These are phyloP conservation scores for Colletotrichum sp. DNA, from an alignment of 2,329 filamentous ascomycete species.

Conservation along the genomic window DNA sequence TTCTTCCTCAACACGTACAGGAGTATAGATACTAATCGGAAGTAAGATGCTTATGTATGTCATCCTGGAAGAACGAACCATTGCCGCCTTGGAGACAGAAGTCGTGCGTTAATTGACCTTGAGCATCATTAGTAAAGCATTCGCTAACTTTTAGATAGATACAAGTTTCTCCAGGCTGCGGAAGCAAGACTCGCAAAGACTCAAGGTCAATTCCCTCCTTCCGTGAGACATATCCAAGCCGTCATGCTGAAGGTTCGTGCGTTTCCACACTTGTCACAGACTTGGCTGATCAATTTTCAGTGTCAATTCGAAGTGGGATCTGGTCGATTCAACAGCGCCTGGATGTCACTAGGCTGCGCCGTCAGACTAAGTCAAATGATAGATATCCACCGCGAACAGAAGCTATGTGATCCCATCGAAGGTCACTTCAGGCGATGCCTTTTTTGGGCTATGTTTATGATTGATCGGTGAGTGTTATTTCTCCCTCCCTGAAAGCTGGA, in stretches of 20 bases:
- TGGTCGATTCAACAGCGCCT: background rate
- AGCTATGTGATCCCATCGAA: background rate
- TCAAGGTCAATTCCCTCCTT: background rate
- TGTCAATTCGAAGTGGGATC: background rate
- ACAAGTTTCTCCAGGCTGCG: background rate
- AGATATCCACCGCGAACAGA: background rate
- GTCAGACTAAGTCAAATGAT: background rate
- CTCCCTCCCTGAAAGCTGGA: fast-evolving
- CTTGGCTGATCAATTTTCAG: background rate
- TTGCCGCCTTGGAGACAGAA: background rate
- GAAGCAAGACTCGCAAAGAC: background rate
- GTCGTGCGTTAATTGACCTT: background rate
- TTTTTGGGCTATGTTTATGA: background rate
- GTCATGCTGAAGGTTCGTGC: background rate
- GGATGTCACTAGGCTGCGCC: background rate
- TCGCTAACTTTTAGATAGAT: background rate
- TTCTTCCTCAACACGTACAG: background rate
- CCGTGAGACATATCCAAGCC: background rate
- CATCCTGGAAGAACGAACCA: background rate
- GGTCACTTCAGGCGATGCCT: background rate
- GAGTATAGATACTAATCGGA: background rate
- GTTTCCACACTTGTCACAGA: background rate
- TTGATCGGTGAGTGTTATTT: background rate
- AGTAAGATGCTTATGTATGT: background rate
- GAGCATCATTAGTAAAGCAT: background rate